Conservation (phyloP, 768 basidiomycete species). For the Fomitopsis pulvina region DNA sequence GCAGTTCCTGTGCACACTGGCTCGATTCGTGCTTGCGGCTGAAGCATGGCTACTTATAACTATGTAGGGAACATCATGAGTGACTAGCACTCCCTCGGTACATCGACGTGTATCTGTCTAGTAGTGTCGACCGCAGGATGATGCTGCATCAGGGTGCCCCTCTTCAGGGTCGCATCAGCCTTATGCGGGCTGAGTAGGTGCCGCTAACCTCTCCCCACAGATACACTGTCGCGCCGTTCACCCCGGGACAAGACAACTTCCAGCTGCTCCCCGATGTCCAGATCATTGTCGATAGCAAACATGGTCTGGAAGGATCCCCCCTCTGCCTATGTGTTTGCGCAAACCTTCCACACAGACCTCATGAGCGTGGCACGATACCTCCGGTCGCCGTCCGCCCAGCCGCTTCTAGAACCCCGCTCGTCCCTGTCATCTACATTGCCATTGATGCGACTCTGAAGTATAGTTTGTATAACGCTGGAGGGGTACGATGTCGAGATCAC, state of each 20-base stretch:
- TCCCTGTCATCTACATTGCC: conserved; percentile 26
- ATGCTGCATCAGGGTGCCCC: too few relatives aligned
- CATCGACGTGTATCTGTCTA: too few relatives aligned
- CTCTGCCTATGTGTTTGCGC: conserved; percentile 29
- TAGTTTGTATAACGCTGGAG: conserved; percentile 33
- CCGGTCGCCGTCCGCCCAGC: conserved; percentile 11
- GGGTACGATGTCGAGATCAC: conserved; percentile 33
- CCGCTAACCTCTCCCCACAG: conserved; percentile 21
- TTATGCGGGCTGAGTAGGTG: background rate
- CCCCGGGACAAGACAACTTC: conserved; percentile 21
- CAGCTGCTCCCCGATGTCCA: conserved; percentile 23
- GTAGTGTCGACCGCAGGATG: too few relatives aligned
- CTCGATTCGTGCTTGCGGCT: too few relatives aligned
- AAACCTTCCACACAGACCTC: conserved; percentile 32
- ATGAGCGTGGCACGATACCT: conserved; percentile 23
- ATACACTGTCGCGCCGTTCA: conserved; percentile 33
- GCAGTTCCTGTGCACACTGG: too few relatives aligned
- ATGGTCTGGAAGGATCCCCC: conserved; percentile 22
- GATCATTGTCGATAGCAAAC: conserved; percentile 30
- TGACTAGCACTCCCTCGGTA: too few relatives aligned
- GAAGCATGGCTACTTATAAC: too few relatives aligned
- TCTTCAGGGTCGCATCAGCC: background rate
- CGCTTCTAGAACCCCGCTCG: background rate
- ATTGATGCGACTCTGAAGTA: conserved; percentile 21
- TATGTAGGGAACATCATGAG: too few relatives aligned